phyloP scores from a whole-genome alignment of 352 stramenopile genomes.

The Globisporangium spiculum region DNA sequence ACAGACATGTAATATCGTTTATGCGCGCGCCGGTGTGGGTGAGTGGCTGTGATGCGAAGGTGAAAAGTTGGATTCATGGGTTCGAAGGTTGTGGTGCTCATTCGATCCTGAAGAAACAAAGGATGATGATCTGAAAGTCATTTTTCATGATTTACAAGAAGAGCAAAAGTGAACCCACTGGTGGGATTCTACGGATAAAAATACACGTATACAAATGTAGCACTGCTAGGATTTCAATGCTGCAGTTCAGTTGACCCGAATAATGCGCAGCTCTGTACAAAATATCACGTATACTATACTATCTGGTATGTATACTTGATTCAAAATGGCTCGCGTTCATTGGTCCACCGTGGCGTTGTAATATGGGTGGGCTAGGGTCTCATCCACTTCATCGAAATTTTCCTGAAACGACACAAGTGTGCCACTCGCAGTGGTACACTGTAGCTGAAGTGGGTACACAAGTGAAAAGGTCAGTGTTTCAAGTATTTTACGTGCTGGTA shows the following conservation, averaged over 20 bases:
- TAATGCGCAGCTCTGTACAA: neutral
- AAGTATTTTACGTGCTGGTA: no score
- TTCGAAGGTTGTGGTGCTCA: neutral
- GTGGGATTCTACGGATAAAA: neutral
- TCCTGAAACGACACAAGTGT: neutral
- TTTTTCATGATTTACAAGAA: neutral
- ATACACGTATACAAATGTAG: no score
- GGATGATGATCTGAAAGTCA: neutral
- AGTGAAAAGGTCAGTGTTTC: no score
- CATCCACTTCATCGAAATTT: conserved; percentile 1
- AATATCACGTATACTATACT: neutral
- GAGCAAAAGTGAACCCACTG: neutral
- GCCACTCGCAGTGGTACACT: neutral
- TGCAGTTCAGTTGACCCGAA: neutral
- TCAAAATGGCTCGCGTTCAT: neutral
- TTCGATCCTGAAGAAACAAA: neutral
- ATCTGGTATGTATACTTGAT: neutral
- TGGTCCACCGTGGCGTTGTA: neutral
- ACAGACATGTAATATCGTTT: neutral
- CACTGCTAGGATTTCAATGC: no score
- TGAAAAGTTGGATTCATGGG: neutral
- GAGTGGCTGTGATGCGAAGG: neutral
- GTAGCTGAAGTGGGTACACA: neutral
- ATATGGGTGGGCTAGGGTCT: neutral
- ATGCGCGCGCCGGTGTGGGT: no score